Evolutionary conservation across 2,329 filamentous ascomycete species (phyloP), one percentile per base, ranked within the genome.

Genomic region (Diaporthe aspalathi): DNA sequence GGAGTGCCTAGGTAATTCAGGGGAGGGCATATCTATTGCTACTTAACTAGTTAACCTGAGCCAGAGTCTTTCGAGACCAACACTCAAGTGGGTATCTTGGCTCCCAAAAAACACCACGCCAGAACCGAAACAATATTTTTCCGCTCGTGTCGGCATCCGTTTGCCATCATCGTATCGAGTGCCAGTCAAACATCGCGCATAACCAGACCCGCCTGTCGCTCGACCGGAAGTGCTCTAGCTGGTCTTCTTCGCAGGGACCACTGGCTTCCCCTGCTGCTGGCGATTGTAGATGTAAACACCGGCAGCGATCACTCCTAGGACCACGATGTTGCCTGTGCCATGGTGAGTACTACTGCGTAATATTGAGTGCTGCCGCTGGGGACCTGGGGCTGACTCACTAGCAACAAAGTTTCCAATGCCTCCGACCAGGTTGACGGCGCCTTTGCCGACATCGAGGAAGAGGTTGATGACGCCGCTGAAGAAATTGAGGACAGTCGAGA

Each of bases 321-420:
- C 74, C 17, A 80, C 78, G 49, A 81, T 75, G 63, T 83, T 83
- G 57, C 81, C 82, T 83, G 35, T 12, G 5, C 8, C 1, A 20
- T 2, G 1, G 62, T 38, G 20, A 69, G 45, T 45, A 14, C 5
- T 12, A 8, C 16, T 14, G n/a, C n/a, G n/a, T n/a, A n/a, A 35
- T 35, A 35, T 35, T 9, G 14, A 11, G 0, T 5, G 1, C 16
- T 14, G 5, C 7, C 32, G 7, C 20, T 6, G 53, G 24, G 12
- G 20, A 5, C 17, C 20, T 24, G 35, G 20, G n/a, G 9, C 14
- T n/a, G 38, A 77, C 81, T 73, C 76, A 84, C 82, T 78, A 7
- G 80, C 70, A 47, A 84, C 66, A 71, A 84, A 83, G 68, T 82
- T 83, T 72, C 80, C 79, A 35, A 83, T 75, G 24, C 83, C 82